Evolutionary conservation across 2,329 filamentous ascomycete genomes (phyloP).

Genomic region (Plectosphaerella plurivora): DNA sequence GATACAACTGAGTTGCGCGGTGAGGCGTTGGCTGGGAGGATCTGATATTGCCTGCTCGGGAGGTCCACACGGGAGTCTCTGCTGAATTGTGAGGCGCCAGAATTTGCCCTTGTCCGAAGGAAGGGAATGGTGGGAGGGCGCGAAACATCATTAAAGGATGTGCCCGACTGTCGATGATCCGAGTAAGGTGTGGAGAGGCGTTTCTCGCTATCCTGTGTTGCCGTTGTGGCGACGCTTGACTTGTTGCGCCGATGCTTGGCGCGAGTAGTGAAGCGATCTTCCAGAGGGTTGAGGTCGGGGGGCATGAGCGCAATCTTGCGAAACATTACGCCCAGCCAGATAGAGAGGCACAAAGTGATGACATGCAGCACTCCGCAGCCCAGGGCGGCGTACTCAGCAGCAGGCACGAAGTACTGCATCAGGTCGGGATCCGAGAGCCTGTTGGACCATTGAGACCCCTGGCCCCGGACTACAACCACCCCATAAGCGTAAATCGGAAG

Average conservation of each 20-base stretch:
- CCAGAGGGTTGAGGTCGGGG: slow-evolving; percentile 92
- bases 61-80: slow-evolving; percentile 51
- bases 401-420: slow-evolving; percentile 56
- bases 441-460: slow-evolving; percentile 58
- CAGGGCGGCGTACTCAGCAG: slow-evolving; percentile 65
- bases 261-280: slow-evolving; percentile 76
- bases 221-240: slow-evolving; percentile 46
- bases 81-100: slow-evolving; percentile 50
- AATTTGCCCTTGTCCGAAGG: slow-evolving; percentile 68
- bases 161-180: slow-evolving; percentile 35
- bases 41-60: slow-evolving; percentile 52
- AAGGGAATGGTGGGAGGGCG: slow-evolving; percentile 65
- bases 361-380: slow-evolving; percentile 64
- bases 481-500: slow-evolving; percentile 54
- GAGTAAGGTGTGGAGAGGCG: slow-evolving; percentile 47
- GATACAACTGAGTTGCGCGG: slow-evolving; percentile 38
- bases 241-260: slow-evolving; percentile 71
- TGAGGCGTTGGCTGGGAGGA: slow-evolving; percentile 32
- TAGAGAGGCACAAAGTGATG: slow-evolving; percentile 63
- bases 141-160: slow-evolving; percentile 38
- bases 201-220: slow-evolving; percentile 49
- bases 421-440: slow-evolving; percentile 55
- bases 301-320: slow-evolving; percentile 76
- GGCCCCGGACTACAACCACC: slow-evolving; percentile 38
- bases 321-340: slow-evolving; percentile 77